These are phyloP conservation scores for Xylaria sp. DNA, from an alignment of 2,329 filamentous ascomycete species.

Conservation along the genomic window DNA sequence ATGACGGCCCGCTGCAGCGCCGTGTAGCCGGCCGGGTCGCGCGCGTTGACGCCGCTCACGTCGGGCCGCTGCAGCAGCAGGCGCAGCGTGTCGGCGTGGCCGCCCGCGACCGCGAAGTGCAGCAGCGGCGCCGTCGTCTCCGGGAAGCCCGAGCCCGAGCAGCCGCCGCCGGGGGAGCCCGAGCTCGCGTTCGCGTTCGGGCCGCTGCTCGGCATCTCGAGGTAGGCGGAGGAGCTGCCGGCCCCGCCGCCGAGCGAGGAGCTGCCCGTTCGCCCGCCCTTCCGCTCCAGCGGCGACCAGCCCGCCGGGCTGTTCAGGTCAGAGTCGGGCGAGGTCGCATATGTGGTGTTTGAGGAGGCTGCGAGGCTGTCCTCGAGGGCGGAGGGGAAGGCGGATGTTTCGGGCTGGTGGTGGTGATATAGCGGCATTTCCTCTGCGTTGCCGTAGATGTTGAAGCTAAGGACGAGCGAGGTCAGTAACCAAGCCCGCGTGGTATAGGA, in stretches of 20 bases:
- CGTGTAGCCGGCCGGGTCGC: constrained; percentile 36
- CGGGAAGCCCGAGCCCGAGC: too few species aligned
- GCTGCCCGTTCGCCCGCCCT: constrained; percentile 24
- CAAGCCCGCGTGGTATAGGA: not conserved
- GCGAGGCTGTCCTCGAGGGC: constrained; percentile 31
- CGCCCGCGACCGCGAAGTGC: constrained; percentile 38
- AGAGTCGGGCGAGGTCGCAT: constrained; percentile 34
- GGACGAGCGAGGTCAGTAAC: constrained; percentile 14
- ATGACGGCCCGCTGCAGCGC: constrained; percentile 39
- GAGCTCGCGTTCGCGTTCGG: not conserved
- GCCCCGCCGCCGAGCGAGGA: constrained; percentile 20
- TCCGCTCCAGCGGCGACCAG: constrained; percentile 31
- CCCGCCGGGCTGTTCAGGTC: constrained; percentile 30
- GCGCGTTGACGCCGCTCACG: constrained; percentile 35
- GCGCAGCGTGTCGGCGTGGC: constrained; percentile 35
- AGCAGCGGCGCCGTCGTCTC: constrained; percentile 37
- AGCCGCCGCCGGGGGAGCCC: not conserved
- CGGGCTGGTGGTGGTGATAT: constrained; percentile 33
- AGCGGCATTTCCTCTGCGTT: constrained; percentile 33
- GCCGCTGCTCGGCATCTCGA: constrained; percentile 17
- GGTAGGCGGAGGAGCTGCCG: constrained; percentile 31
- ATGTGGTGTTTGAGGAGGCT: constrained; percentile 29
- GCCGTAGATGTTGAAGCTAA: constrained; percentile 32
- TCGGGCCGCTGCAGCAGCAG: constrained; percentile 36
- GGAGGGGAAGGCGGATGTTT: constrained; percentile 34